phyloP scores from a whole-genome alignment of 257 asterid species.

The Osmanthus fragrans region DNA sequence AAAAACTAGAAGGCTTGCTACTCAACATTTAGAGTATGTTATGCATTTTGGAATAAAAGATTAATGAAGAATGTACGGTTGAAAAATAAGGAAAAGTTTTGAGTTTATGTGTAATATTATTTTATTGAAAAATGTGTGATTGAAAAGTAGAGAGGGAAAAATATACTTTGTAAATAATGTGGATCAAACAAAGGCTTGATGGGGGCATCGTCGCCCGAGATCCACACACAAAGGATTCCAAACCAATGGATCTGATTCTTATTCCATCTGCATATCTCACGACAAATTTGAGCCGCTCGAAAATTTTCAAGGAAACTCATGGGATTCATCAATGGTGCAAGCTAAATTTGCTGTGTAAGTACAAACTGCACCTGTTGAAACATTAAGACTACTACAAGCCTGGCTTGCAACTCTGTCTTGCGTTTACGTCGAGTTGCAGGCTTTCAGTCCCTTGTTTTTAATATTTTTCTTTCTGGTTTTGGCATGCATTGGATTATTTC shows the following conservation, averaged over 20 bases:
- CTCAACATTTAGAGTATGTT: constrained; percentile 29
- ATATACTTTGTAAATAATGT: no score
- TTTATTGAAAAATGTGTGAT: no score
- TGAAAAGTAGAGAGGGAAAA: no score
- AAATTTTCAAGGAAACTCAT: constrained; percentile 50
- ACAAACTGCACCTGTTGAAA: constrained; percentile 37
- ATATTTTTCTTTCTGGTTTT: neutral
- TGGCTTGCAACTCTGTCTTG: neutral
- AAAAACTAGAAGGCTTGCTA: constrained; percentile 53
- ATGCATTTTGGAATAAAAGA: no score
- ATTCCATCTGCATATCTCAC: constrained; percentile 64
- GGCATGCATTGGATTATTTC: neutral
- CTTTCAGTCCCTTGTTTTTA: no score
- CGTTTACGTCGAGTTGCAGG: no score
- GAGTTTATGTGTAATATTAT: no score
- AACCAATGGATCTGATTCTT: constrained; percentile 63
- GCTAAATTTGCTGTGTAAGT: constrained; percentile 34
- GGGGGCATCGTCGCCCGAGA: constrained; percentile 40
- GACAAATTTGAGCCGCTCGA: constrained; percentile 29
- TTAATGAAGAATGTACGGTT: no score
- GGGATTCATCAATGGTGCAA: constrained; percentile 80
- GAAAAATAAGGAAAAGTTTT: no score
- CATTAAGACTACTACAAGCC: neutral
- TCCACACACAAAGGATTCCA: constrained; percentile 38
- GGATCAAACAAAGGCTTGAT: constrained; percentile 26